Conservation (phyloP, 140 eudicot genomes). For the Anethum foeniculum region DNA sequence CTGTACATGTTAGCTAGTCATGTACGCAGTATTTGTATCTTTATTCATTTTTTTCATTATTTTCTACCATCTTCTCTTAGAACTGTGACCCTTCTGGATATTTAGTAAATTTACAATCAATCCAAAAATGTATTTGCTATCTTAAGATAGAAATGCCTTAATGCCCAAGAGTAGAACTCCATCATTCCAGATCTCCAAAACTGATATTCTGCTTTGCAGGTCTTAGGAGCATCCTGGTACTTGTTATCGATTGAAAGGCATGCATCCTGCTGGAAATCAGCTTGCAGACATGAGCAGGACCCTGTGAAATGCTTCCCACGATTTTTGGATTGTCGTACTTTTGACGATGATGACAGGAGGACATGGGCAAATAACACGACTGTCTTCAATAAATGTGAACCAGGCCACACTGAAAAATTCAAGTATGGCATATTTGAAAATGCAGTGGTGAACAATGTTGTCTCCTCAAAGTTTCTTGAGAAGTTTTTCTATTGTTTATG, state of each 20-base stretch:
- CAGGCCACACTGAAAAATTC: conserved; percentile 31
- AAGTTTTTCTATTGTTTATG: conserved; percentile 88
- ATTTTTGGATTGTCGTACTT: conserved; percentile 65
- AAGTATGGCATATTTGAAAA: conserved; percentile 67
- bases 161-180: neutral
- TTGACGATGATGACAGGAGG: conserved; percentile 27
- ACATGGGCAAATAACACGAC: conserved; percentile 46
- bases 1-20: conserved; percentile 90
- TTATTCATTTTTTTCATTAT: neutral
- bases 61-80: neutral
- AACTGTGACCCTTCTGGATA: neutral
- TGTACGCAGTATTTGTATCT: conserved; percentile 30
- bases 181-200: conserved; percentile 2
- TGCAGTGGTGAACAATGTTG: conserved; percentile 59
- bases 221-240: conserved; percentile 84
- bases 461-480: conserved; percentile 50
- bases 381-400: conserved; percentile 44
- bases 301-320: conserved; percentile 32
- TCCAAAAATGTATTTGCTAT: neutral
- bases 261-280: conserved; percentile 70
- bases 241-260: conserved; percentile 65
- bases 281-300: conserved; percentile 35
- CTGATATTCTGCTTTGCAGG: conserved; percentile 34
- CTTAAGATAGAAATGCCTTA: neutral
- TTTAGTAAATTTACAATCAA: neutral